Conservation (phyloP, 1,284 basidiomycete species). For the Leccinum subrobustum region DNA sequence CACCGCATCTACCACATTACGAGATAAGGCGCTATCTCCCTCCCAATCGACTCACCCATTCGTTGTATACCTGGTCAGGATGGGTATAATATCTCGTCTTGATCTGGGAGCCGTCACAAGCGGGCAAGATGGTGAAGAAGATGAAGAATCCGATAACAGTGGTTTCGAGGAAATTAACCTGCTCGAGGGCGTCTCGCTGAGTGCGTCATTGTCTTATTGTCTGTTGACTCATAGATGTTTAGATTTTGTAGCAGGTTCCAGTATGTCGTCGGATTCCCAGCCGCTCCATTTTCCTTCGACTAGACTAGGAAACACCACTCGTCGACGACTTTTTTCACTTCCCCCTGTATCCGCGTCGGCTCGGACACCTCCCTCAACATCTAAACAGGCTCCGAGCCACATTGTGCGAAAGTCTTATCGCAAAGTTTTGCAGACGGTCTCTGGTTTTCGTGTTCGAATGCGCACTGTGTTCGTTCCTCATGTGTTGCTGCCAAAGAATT, state of each 20-base stretch:
- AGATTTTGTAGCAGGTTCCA: slow-evolving; percentile 40
- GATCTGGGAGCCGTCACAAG: slow-evolving; percentile 25
- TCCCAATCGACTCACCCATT: slow-evolving; percentile 56
- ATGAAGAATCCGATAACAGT: slow-evolving; percentile 40
- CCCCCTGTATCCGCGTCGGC: slow-evolving; percentile 45
- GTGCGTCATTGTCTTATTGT: slow-evolving; percentile 34
- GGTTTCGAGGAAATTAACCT: slow-evolving; percentile 81
- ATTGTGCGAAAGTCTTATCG: slow-evolving; percentile 83
- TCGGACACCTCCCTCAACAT: slow-evolving; percentile 41
- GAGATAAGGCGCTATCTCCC: slow-evolving; percentile 62
- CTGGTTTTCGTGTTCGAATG: slow-evolving; percentile 86
- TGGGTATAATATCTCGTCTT: slow-evolving; percentile 16
- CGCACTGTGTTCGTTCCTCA: slow-evolving; percentile 85
- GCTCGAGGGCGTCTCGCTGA: slow-evolving; percentile 60
- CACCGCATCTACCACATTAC: slow-evolving; percentile 76
- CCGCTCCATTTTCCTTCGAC: slow-evolving; percentile 57
- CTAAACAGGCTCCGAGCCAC: slow-evolving; percentile 45
- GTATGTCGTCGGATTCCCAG: slow-evolving; percentile 39
- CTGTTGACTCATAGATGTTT: background rate
- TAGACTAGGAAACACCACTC: slow-evolving; percentile 60
- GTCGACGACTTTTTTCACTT: slow-evolving; percentile 63
- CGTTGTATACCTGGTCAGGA: slow-evolving; percentile 42
- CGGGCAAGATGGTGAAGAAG: slow-evolving; percentile 16
- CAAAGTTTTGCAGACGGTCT: slow-evolving; percentile 72
- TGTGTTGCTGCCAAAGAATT: slow-evolving; percentile 51